A percentile compares a stretch with the other conserved stretches of the same genome.
Evolutionary conservation across 2,329 filamentous ascomycete genomes (phyloP).

Genomic region (Ophiocordyceps australis): DNA sequence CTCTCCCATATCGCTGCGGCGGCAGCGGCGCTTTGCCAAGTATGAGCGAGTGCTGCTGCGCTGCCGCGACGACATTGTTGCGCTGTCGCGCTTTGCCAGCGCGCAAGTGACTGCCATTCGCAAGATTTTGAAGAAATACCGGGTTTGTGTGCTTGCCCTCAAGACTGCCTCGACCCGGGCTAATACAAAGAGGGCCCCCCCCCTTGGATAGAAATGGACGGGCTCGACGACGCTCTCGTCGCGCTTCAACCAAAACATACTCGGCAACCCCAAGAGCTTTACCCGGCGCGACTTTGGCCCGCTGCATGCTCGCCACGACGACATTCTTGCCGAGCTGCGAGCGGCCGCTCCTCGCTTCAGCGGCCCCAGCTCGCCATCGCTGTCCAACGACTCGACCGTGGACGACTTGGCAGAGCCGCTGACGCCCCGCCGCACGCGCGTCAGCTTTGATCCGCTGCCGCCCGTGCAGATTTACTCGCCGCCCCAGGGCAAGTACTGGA

Average conservation of each 20-base stretch:
- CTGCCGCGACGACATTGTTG: slow-evolving; percentile 54
- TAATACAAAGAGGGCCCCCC: too few species aligned
- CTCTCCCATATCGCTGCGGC: slow-evolving; percentile 19
- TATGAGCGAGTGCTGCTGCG: slow-evolving; percentile 32
- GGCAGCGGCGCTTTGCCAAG: slow-evolving; percentile 31
- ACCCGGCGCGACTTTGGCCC: slow-evolving; percentile 43
- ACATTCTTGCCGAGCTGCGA: slow-evolving; percentile 27
- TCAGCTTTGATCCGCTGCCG: slow-evolving; percentile 13
- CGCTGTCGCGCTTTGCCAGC: slow-evolving; percentile 51
- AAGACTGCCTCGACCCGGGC: too few species aligned
- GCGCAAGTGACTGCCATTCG: slow-evolving; percentile 61
- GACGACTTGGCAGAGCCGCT: slow-evolving; percentile 3
- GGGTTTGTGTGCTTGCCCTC: too few species aligned
- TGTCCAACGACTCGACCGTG: too few species aligned
- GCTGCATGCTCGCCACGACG: slow-evolving; percentile 30
- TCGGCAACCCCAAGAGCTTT: slow-evolving; percentile 52
- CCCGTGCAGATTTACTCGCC: slow-evolving; percentile 10
- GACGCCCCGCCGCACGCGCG: slow-evolving; percentile 3
- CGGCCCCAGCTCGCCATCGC: slow-evolving; percentile 19
- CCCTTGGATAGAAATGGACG: slow-evolving; percentile 51
- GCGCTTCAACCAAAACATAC: slow-evolving; percentile 48
- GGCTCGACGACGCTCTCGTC: slow-evolving; percentile 45
- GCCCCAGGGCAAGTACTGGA: slow-evolving; percentile 57
- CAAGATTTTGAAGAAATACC: slow-evolving; percentile 76
- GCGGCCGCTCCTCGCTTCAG: slow-evolving; percentile 21